These are phyloP conservation scores for Neurospora hispaniola DNA, from an alignment of 495 filamentous ascomycete species.

Conservation along the genomic window DNA sequence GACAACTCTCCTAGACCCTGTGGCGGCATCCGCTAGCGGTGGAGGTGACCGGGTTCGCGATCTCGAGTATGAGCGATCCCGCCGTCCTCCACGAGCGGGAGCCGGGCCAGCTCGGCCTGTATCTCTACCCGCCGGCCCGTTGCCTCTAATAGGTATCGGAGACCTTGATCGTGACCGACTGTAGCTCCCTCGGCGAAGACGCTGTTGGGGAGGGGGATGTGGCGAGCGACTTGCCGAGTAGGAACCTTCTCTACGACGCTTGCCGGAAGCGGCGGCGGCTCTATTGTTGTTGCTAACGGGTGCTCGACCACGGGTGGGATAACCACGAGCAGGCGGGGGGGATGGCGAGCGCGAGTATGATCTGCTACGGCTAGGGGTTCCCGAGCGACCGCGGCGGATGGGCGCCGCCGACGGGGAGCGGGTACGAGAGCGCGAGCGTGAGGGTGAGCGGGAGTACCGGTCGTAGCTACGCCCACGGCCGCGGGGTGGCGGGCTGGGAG, in stretches of 20 bases:
- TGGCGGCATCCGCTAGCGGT: not conserved
- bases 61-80: not conserved
- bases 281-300: not conserved
- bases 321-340: not conserved
- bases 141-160: not conserved
- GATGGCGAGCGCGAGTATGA: slow-evolving; percentile 11
- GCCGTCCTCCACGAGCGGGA: not conserved
- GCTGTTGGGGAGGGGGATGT: slow-evolving; percentile 3
- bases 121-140: not conserved
- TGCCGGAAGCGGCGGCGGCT: not conserved
- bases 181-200: slow-evolving; percentile 6
- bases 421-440: slow-evolving; percentile 6
- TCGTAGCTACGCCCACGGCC: slow-evolving; percentile 9
- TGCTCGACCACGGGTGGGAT: not conserved
- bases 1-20: slow-evolving; percentile 8
- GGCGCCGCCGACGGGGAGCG: not conserved
- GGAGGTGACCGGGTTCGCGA: slow-evolving; percentile 7
- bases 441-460: slow-evolving; percentile 17
- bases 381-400: not conserved
- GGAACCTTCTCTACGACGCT: slow-evolving; percentile 9
- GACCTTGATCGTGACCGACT: slow-evolving; percentile 6
- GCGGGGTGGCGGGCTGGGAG: slow-evolving; percentile 19
- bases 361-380: slow-evolving; percentile 9
- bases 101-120: not conserved
- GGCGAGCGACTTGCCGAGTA: slow-evolving; percentile 11